Evolutionary conservation across 345 rosid species (phyloP).

Genomic region (Theobroma cacao): DNA sequence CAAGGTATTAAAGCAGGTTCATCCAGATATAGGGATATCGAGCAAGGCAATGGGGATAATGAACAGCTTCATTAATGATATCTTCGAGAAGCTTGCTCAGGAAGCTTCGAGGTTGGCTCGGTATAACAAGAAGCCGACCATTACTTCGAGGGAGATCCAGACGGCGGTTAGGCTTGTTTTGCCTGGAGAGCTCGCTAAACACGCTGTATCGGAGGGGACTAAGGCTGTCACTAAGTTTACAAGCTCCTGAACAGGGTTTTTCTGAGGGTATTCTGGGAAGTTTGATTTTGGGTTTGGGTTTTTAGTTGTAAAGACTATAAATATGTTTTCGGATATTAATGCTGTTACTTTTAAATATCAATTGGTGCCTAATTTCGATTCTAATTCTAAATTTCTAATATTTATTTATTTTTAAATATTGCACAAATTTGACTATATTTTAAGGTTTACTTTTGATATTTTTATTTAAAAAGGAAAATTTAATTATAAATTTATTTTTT

Average conservation of each 20-base stretch:
- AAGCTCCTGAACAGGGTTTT: neutral
- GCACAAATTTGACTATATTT: too few species aligned
- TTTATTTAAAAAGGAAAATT: too few species aligned
- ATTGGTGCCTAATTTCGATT: too few species aligned
- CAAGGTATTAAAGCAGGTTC: slow-evolving; percentile 13
- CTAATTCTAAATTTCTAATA: neutral
- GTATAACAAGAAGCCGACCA: slow-evolving; percentile 16
- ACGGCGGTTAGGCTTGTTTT: slow-evolving; percentile 5
- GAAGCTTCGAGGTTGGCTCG: slow-evolving; percentile 3
- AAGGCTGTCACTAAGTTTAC: slow-evolving; percentile 10
- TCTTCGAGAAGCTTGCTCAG: slow-evolving; percentile 16
- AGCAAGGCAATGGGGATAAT: slow-evolving; percentile 16
- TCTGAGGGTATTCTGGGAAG: neutral
- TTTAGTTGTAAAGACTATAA: too few species aligned
- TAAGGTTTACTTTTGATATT: too few species aligned
- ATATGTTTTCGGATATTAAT: too few species aligned
- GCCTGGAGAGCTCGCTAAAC: slow-evolving; percentile 12
- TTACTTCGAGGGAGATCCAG: slow-evolving; percentile 14
- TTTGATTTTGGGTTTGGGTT: neutral
- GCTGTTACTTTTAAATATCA: too few species aligned
- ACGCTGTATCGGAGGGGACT: slow-evolving; percentile 8
- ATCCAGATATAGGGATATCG: slow-evolving; percentile 11
- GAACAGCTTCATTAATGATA: slow-evolving; percentile 15
- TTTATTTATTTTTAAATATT: too few species aligned
- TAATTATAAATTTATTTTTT: too few species aligned